Evolutionary conservation across 1,139 yeast species (phyloP).

Genomic region (Sugiyamaella neomexicana): DNA sequence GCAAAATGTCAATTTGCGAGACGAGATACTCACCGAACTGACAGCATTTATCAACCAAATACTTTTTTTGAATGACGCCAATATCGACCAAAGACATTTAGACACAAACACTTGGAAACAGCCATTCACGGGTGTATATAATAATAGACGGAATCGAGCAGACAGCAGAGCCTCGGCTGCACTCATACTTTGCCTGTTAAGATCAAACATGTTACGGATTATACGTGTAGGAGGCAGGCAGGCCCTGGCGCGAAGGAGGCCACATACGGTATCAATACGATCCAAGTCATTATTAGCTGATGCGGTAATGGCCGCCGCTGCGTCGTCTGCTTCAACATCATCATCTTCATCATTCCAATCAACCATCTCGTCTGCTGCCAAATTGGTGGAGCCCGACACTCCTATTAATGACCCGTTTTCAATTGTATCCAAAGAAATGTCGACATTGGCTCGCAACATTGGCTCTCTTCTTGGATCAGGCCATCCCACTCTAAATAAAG

Average conservation of each 20-base stretch:
- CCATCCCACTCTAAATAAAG: constrained; percentile 87
- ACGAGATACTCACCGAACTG: not conserved
- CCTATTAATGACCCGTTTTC: constrained; percentile 77
- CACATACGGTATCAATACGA: constrained; percentile 9
- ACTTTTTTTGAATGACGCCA: not conserved
- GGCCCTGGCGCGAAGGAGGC: not conserved
- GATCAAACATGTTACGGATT: not conserved
- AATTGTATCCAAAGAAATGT: constrained; percentile 94
- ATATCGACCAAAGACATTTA: too few species aligned
- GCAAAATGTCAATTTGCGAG: not conserved
- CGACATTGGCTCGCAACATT: constrained; percentile 80
- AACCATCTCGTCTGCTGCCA: constrained; percentile 77
- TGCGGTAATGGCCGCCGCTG: constrained; percentile 24
- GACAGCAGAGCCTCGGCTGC: not conserved
- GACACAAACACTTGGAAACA: not conserved
- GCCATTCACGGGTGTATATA: not conserved
- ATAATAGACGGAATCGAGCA: not conserved
- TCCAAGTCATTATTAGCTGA: constrained; percentile 33
- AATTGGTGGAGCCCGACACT: constrained; percentile 69
- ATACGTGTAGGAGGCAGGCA: not conserved
- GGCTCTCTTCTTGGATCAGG: constrained; percentile 87
- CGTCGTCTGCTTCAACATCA: constrained; percentile 1
- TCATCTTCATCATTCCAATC: constrained; percentile 23
- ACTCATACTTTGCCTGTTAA: too few species aligned
- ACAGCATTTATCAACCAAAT: not conserved